Evolutionary conservation across 2,329 filamentous ascomycete genomes (phyloP), one percentile per base, ranked within the genome.

Genomic region (Alternaria novae-zelandiae): DNA sequence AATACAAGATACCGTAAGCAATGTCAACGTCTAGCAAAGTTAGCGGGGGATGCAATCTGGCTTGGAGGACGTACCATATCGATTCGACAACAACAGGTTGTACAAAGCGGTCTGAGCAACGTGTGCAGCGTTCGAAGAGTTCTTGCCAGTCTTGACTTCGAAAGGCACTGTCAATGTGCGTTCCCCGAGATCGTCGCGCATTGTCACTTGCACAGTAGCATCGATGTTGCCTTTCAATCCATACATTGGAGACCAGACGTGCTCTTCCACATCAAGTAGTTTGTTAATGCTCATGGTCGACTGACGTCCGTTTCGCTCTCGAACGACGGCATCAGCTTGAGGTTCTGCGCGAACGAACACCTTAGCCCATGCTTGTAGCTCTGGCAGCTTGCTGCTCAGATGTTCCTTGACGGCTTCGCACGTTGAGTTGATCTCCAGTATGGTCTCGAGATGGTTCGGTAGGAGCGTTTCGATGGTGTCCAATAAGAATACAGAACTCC

Each of bases 191-290:
- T 89, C 87, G 60, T 97, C 91, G 59, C 88, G 84, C 84, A 97
- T 91, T 0, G 87, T 88, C 15, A 96, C 91, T 81, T 99, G 93
- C 1, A 99, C 92, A 0, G 96, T 98, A 26, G 96, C 96, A 81
- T 99, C 96, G 63, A 99, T 96, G 72, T 98, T 99, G 28, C 96
- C 96, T 79, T 99, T 99, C 15, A 99, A 84, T 0, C 96, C 96
- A 77, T 97, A 99, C 88, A 94, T 95, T 0, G 96, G 96, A 7
- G 95, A 98, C 96, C 96, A 99, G 26, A 99, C 90, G 76, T 98
- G 96, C 79, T 99, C 96, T 78, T 99, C 96, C 10, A 99, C 92
- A 76, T 98, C 96, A 13, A 99, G 89, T 26, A 99, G 84, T 77
- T 98, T 99, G 74, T 90, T 96, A 70, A 99, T 90, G 70, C 92